phyloP scores from a whole-genome alignment of 768 basidiomycete species.

The Naganishia randhawae region DNA sequence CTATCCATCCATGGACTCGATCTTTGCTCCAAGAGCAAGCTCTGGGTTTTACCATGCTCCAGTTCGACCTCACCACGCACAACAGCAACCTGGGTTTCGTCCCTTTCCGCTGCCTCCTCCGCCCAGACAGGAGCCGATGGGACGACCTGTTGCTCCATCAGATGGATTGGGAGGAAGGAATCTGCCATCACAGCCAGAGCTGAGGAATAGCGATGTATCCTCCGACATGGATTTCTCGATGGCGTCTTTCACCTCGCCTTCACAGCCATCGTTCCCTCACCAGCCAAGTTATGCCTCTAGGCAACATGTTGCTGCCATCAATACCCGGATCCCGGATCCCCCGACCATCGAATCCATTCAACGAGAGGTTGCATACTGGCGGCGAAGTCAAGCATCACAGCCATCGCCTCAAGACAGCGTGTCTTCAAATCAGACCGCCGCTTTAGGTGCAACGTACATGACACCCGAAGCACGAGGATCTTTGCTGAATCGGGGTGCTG shows the following conservation, averaged over 20 bases:
- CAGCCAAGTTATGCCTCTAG: too few relatives aligned
- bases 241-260: slow-evolving; percentile 6
- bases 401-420: neutral
- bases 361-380: slow-evolving; percentile 17
- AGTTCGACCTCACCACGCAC: neutral
- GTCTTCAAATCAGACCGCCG: neutral
- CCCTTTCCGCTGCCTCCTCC: slow-evolving; percentile 20
- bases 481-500: neutral
- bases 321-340: neutral
- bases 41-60: neutral
- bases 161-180: neutral
- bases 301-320: neutral
- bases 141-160: neutral
- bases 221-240: slow-evolving; percentile 10
- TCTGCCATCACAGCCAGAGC: neutral
- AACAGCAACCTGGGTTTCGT: neutral
- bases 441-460: neutral
- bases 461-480: neutral
- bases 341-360: slow-evolving; percentile 12
- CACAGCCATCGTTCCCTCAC: neutral
- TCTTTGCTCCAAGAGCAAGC: neutral
- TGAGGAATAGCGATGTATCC: slow-evolving; percentile 1
- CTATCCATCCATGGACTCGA: neutral
- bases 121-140: neutral
- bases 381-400: neutral